Base-by-base conservation (phyloP, 495 filamentous ascomycete species). In the Xylaria cubensis region DNA sequence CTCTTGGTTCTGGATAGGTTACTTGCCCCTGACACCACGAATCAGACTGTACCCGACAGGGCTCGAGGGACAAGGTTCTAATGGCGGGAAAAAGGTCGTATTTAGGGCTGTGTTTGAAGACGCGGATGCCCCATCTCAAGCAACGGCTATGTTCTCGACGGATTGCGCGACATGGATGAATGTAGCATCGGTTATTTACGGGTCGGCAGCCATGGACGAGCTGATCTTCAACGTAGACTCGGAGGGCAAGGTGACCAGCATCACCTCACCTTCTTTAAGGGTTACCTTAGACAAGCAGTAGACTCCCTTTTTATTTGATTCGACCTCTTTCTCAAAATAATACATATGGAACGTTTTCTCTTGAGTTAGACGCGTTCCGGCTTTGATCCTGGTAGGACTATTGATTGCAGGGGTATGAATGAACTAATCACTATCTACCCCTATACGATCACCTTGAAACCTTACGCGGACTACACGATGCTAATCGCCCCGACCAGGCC, bases 71-170 rank as follows among this genome's bases (percentile, higher is more conserved):
- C 56, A 64, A 0, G 46, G 64, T 0, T 24, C 69, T 0, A 72
- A 81, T 13, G 83, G 82, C 0, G 79, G 81, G 3, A 80, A 78
- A 48, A 63, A 70, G 5, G 74, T 84, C 17, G 77, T 74, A 0
- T 86, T 83, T 73, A 84, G 84, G 70, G 84, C 83, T 2, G 79
- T 83, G 39, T 84, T 82, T 62, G 83, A 85, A 61, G 82, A 86
- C 32, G 69, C 78, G 29, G 72, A 77, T 15, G 64, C 67, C 50
- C 78, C 75, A 55, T 74, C 63, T 65, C 69, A 71, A 65, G 75
- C 64, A 70, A 78, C 65, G 12, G 73, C 70, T 10, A 80, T 79
- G 77, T 79, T 79, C 53, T 78, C 76, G 26, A 79, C 77, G n/a
- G 76, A 78, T 19, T 79, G 77, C 62, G 77, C 76, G 12, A 72